A percentile compares a stretch with the other conserved stretches of the same genome.
Evolutionary conservation across 257 asterid genomes (phyloP).

Genomic region (Fraxinus cuspidata): DNA sequence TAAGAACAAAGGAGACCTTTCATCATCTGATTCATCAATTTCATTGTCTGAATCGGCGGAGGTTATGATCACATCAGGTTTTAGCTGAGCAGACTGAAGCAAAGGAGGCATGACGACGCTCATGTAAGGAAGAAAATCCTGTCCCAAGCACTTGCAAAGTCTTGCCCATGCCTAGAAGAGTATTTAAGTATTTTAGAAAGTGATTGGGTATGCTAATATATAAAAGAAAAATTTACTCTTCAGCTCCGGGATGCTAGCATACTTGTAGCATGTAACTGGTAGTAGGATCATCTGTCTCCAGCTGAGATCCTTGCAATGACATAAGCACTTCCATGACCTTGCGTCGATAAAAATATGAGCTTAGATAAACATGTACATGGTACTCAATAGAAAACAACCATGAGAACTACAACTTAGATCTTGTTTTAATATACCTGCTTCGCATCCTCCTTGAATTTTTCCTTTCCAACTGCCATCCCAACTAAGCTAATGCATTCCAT

Average conservation of each 20-base stretch:
- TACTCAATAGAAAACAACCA: slow-evolving; percentile 5
- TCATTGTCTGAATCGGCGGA: slow-evolving; percentile 87
- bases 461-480: slow-evolving; percentile 98
- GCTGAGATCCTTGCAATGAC: slow-evolving; percentile 90
- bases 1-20: slow-evolving; percentile 48
- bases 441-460: slow-evolving; percentile 80
- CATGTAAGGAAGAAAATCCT: slow-evolving; percentile 96
- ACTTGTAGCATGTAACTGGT: slow-evolving; percentile 96
- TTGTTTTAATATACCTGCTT: slow-evolving; percentile 59
- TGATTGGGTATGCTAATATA: slow-evolving; percentile 6
- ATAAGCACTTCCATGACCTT: slow-evolving; percentile 94
- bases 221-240: slow-evolving; percentile 7
- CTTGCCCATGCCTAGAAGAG: slow-evolving; percentile 88
- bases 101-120: slow-evolving; percentile 91
- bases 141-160: slow-evolving; percentile 95
- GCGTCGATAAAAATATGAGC: slow-evolving; percentile 7
- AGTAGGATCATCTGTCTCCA: slow-evolving; percentile 93
- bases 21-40: slow-evolving; percentile 82
- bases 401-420: slow-evolving; percentile 15
- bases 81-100: slow-evolving; percentile 90
- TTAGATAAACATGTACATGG: slow-evolving; percentile 4
- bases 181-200: slow-evolving; percentile 7
- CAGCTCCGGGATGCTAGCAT: slow-evolving; percentile 28
- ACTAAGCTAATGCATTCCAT: slow-evolving; percentile 96
- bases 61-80: slow-evolving; percentile 88